phyloP scores from a whole-genome alignment of 495 filamentous ascomycete genomes.

The Penicillium antarcticum region DNA sequence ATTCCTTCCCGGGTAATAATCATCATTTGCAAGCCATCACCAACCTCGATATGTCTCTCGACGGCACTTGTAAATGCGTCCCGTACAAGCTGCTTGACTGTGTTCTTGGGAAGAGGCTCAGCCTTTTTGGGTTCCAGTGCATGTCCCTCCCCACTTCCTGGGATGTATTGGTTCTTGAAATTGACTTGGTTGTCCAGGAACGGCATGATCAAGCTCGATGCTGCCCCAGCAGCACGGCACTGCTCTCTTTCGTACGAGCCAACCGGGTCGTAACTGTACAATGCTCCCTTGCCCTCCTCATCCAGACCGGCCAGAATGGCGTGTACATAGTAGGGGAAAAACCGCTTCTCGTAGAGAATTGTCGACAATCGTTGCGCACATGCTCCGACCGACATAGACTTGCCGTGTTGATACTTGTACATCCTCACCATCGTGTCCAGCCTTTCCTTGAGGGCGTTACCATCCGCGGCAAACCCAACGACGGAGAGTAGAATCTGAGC shows the following conservation, averaged over 20 bases:
- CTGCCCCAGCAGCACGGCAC: conserved; percentile 93
- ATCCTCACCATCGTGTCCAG: conserved; percentile 91
- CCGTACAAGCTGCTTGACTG: conserved; percentile 83
- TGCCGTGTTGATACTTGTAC: conserved; percentile 94
- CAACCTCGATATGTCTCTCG: conserved; percentile 98
- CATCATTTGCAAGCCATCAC: conserved; percentile 94
- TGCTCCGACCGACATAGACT: conserved; percentile 85
- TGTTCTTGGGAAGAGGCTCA: conserved; percentile 62
- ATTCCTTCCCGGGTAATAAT: conserved; percentile 84
- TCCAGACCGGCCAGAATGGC: conserved; percentile 92
- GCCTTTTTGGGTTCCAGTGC: conserved; percentile 62
- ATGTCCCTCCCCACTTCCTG: conserved; percentile 81
- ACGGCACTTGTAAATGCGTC: conserved; percentile 98
- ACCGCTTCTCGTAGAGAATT: conserved; percentile 92
- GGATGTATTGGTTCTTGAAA: conserved; percentile 97
- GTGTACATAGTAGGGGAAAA: conserved; percentile 96
- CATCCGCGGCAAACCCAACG: conserved; percentile 93
- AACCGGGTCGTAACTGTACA: conserved; percentile 97
- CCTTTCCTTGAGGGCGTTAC: conserved; percentile 82
- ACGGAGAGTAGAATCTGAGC: conserved; percentile 86
- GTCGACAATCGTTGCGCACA: conserved; percentile 91
- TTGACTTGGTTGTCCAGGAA: conserved; percentile 99
- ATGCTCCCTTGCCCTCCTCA: conserved; percentile 88
- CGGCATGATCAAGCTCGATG: conserved; percentile 95
- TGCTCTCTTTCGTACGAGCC: conserved; percentile 95